A percentile compares a stretch with the other conserved stretches of the same genome.
Conservation (phyloP, 1,284 basidiomycete species). For the Takashimella tepidaria region DNA sequence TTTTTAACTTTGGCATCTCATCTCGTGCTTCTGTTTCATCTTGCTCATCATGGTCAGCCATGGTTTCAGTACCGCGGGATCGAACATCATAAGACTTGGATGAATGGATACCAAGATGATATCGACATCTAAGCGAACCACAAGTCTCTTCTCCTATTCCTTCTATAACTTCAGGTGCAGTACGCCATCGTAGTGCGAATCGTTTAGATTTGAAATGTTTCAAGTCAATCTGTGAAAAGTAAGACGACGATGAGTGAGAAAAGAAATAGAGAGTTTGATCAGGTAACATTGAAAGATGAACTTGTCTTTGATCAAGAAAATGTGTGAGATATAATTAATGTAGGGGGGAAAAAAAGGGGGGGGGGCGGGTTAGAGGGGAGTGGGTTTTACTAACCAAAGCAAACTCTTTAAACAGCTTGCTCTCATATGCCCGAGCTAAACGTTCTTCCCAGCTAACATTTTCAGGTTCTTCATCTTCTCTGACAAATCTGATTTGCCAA, state of each 20-base stretch:
- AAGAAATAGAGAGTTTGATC: not conserved
- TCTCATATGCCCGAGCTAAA: constrained; percentile 80
- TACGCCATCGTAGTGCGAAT: constrained; percentile 86
- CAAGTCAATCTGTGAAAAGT: constrained; percentile 61
- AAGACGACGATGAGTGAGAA: not conserved
- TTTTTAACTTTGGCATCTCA: constrained; percentile 52
- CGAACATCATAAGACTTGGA: not conserved
- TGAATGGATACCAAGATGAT: constrained; percentile 51
- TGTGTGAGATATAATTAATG: not conserved
- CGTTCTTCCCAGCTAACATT: constrained; percentile 65
- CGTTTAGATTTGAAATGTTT: constrained; percentile 92
- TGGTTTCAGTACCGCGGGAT: not conserved
- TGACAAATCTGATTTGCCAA: constrained; percentile 62
- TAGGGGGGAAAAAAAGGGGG: too few relatives aligned
- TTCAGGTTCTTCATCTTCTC: constrained; percentile 56
- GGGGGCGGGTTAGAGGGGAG: too few relatives aligned
- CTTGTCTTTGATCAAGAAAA: not conserved
- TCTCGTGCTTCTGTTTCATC: constrained; percentile 14
- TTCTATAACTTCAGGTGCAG: constrained; percentile 77
- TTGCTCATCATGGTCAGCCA: constrained; percentile 20
- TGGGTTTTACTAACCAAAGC: constrained; percentile 61
- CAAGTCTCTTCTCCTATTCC: constrained; percentile 80
- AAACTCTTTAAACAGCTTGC: constrained; percentile 79
- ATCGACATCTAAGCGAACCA: constrained; percentile 73
- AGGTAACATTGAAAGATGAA: not conserved